These are phyloP conservation scores for Tricholoma matsutake DNA, from an alignment of 768 basidiomycete genomes.

Conservation along the genomic window DNA sequence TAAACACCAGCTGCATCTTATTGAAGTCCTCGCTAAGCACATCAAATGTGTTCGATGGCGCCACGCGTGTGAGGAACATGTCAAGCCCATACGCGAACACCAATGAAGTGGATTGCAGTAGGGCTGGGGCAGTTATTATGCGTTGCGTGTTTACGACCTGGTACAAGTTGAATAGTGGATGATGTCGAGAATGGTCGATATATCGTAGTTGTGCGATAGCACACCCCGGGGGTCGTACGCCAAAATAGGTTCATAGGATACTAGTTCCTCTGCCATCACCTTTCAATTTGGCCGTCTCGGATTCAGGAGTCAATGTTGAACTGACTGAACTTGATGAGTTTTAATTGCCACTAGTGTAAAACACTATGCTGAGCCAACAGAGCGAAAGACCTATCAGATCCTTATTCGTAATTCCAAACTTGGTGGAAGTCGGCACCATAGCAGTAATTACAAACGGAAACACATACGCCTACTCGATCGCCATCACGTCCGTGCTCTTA, in stretches of 20 bases:
- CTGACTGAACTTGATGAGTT: constrained; percentile 68
- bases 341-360: constrained; percentile 66
- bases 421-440: constrained; percentile 74
- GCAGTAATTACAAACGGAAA: constrained; percentile 68
- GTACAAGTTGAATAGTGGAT: background rate
- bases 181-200: too few relatives aligned
- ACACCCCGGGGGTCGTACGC: constrained; percentile 58
- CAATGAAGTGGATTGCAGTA: constrained; percentile 89
- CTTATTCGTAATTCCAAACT: constrained; percentile 83
- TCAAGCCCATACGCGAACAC: constrained; percentile 87
- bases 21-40: constrained; percentile 91
- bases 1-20: constrained; percentile 85
- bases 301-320: constrained; percentile 73
- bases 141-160: constrained; percentile 68
- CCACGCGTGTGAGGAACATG: constrained; percentile 80
- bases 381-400: constrained; percentile 68
- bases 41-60: constrained; percentile 90
- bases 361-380: background rate
- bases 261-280: constrained; percentile 55
- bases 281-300: constrained; percentile 80
- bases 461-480: constrained; percentile 67
- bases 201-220: constrained; percentile 1
- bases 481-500: constrained; percentile 49
- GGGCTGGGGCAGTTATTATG: constrained; percentile 76
- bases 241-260: constrained; percentile 81